Evolutionary conservation across 345 rosid species (phyloP), one percentile per base, ranked within the genome.

Genomic region (Salix koriyanagi): DNA sequence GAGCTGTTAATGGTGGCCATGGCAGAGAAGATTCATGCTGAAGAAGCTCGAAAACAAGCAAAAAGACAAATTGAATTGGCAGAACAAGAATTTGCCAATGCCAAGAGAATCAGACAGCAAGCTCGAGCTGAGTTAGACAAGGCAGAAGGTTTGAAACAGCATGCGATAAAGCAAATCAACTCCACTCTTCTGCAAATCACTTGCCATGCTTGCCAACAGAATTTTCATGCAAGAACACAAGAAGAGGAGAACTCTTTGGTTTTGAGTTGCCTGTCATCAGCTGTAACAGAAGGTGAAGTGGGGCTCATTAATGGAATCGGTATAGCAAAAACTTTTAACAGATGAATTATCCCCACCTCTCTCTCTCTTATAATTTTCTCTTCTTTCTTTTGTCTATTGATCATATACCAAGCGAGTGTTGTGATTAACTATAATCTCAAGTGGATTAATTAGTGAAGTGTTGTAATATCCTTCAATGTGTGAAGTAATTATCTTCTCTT

Each of bases 41-140:
- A 89, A 62, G 89, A 90, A 73, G 88, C 89, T 21, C 88, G 97
- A 82, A 81, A 79, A 69, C 88, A 83, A 15, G 97, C 96, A 0
- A 91, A 86, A 74, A 75, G 86, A 52, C 92, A 89, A 91, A 86
- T 90, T 41, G 94, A 93, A 80, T 77, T 90, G 71, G 99, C 99
- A 0, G 96, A 96, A 79, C 85, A 34, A 70, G 98, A 96, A 79
- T 88, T 91, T 39, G 89, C 87, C 26, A 91, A 87, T 32, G 99
- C 99, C 3, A 91, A 89, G 86, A 83, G 84, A 79, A 88, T 91
- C 65, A 86, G 98, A 72, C 89, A 90, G 72, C 91, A 91, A 73
- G 97, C 99, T 4, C 94, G 86, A 44, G 87, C 92, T 1, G 98
- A 93, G 85, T 65, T 96, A 4, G 89, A 87, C 30, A 93, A 89